These are phyloP conservation scores for Zychaea mexicana DNA, from an alignment of 371 early-diverging fungal genomes.

Conservation along the genomic window DNA sequence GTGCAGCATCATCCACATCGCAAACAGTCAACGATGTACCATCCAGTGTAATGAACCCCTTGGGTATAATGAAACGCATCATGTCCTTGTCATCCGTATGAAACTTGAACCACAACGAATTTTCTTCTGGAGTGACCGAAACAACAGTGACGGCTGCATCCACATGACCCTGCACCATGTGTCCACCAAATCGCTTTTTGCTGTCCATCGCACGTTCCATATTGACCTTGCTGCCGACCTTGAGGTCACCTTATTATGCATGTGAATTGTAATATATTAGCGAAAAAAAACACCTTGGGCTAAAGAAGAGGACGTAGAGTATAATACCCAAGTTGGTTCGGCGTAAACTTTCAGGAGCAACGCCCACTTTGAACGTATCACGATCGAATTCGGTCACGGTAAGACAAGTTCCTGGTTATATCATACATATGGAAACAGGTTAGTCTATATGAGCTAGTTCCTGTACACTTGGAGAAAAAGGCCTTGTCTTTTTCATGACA, in stretches of 20 bases:
- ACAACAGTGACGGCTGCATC: constrained; percentile 83
- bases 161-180: constrained; percentile 97
- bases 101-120: constrained; percentile 85
- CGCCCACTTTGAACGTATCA: constrained; percentile 86
- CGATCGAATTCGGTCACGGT: constrained; percentile 92
- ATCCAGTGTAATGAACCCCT: constrained; percentile 93
- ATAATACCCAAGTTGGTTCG: constrained; percentile 88
- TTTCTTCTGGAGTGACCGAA: constrained; percentile 81
- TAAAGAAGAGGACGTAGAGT: background rate
- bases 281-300: background rate
- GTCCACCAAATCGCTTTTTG: constrained; percentile 91
- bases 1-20: constrained; percentile 75
- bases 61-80: constrained; percentile 88
- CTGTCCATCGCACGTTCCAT: constrained; percentile 92
- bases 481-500: background rate
- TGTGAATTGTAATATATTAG: background rate
- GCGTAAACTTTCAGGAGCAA: constrained; percentile 91
- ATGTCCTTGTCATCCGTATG: constrained; percentile 62
- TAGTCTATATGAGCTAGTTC: too few relatives aligned
- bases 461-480: too few relatives aligned
- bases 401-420: constrained; percentile 77
- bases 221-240: constrained; percentile 83
- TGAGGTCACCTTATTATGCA: constrained; percentile 64
- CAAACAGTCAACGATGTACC: constrained; percentile 95
- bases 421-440: background rate